Evolutionary conservation across 1,139 yeast genomes (phyloP).

Genomic region (Nakaseomyces nivariensis): DNA sequence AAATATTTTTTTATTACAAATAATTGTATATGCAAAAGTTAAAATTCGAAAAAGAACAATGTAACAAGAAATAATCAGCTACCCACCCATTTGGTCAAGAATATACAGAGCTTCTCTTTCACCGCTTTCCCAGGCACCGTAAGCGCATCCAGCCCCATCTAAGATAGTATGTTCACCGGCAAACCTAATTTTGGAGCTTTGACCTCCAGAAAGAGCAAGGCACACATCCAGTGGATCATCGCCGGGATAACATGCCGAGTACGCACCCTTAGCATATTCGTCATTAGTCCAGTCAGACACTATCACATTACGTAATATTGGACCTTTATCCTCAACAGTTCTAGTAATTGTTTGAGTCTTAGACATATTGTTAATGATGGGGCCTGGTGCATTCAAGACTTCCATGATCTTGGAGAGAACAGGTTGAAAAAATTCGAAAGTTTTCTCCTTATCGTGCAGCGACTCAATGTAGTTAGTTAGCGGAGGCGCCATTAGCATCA

Average conservation of each 20-base stretch:
- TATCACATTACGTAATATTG: conserved; percentile 43
- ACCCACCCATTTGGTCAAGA: neutral
- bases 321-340: conserved; percentile 13
- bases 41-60: no score
- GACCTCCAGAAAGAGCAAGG: conserved; percentile 47
- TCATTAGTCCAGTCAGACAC: conserved; percentile 64
- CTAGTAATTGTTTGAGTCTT: neutral
- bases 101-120: conserved; percentile 50
- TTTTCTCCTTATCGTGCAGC: conserved; percentile 29
- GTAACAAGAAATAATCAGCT: neutral
- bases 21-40: no score
- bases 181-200: conserved; percentile 49
- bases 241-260: conserved; percentile 55
- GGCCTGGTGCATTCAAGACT: conserved; percentile 11
- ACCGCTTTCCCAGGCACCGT: conserved; percentile 70
- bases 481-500: conserved; percentile 60
- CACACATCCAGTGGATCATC: conserved; percentile 57
- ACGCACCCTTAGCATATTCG: conserved; percentile 63
- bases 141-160: conserved; percentile 80
- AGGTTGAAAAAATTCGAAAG: conserved; percentile 39
- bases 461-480: conserved; percentile 45
- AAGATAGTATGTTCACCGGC: conserved; percentile 78
- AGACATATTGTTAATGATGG: conserved; percentile 13
- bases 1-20: neutral
- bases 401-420: conserved; percentile 27